Evolutionary conservation across 2,329 filamentous ascomycete genomes (phyloP), one percentile per base, ranked within the genome.

Genomic region (Ceratocystis huliohia): DNA sequence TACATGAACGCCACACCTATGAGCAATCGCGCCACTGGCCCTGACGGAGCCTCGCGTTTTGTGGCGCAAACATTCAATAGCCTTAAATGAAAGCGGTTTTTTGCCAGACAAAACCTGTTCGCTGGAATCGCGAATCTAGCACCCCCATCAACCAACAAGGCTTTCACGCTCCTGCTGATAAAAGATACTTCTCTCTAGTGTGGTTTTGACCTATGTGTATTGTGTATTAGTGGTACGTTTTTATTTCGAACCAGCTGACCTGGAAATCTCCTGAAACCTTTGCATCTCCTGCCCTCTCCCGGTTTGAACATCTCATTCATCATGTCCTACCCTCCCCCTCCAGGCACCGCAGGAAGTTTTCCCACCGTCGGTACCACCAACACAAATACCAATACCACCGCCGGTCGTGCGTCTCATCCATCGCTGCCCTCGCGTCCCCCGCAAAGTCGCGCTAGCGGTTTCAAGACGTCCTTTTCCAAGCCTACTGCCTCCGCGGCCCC

Each of bases 291-390:
- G 25, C 41, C 46, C 8, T 50, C 6, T 50, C 37, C 37, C 37
- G 56, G 53, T n/a, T 28, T 41, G 64, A 65, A 65, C 64, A 59
- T 44, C 72, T 77, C 81, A 78, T 85, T 85, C 83, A 86, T 85
- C 82, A 93, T 93, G 89, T 87, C 88, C 78, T 90, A 90, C 82
- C 87, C 88, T 78, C 87, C 87, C 74, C 88, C 88, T 88, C 88
- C 89, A 90, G 88, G 88, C 84, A 78, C 84, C 76, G 75, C 80
- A 75, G 73, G 68, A 65, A 63, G 74, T 72, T 76, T 78, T 72
- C 75, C 70, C 73, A 76, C 75, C 33, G 70, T 75, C 68, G n/a
- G 46, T 50, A 50, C 46, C 22, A 22, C 6, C 20, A 20, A 5
- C n/a, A 8, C 48, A 4, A 17, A 17, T 7, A 28, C 20, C 71